Conservation (phyloP, 2,329 filamentous ascomycete species). For the Aspergillus neotritici region DNA sequence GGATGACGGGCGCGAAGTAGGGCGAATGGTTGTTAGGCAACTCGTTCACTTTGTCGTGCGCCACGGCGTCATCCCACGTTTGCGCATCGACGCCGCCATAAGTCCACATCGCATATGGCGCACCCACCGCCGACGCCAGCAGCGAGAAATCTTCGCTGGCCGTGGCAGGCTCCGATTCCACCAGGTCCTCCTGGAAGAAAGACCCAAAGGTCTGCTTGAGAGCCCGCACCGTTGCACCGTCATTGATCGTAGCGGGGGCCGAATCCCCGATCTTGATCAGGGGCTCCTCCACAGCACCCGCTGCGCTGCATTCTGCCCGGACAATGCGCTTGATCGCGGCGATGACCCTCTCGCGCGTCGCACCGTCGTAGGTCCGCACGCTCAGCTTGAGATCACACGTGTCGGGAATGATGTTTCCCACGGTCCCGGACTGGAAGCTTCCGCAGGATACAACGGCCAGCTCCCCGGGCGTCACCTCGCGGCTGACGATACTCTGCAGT, state of each 20-base stretch:
- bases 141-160: constrained; percentile 55
- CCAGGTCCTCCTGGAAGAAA: constrained; percentile 41
- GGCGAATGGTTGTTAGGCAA: constrained; percentile 56
- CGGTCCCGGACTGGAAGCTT: constrained; percentile 39
- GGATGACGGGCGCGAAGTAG: constrained; percentile 52
- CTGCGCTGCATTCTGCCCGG: constrained; percentile 50
- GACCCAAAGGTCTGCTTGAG: constrained; percentile 42
- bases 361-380: constrained; percentile 32
- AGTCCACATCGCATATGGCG: constrained; percentile 51
- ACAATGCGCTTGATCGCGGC: constrained; percentile 42
- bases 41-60: constrained; percentile 42
- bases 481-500: constrained; percentile 37
- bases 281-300: constrained; percentile 41
- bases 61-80: constrained; percentile 46
- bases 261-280: constrained; percentile 37
- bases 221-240: constrained; percentile 37
- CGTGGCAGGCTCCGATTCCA: constrained; percentile 38
- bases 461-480: constrained; percentile 38
- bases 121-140: constrained; percentile 46
- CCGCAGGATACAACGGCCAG: constrained; percentile 43
- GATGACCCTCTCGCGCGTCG: constrained; percentile 32
- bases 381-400: constrained; percentile 38
- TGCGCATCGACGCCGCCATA: constrained; percentile 50
- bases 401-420: constrained; percentile 45
- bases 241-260: constrained; percentile 51